Evolutionary conservation across 352 stramenopile genomes (phyloP).

Genomic region (Phytophthora chlamydospora): DNA sequence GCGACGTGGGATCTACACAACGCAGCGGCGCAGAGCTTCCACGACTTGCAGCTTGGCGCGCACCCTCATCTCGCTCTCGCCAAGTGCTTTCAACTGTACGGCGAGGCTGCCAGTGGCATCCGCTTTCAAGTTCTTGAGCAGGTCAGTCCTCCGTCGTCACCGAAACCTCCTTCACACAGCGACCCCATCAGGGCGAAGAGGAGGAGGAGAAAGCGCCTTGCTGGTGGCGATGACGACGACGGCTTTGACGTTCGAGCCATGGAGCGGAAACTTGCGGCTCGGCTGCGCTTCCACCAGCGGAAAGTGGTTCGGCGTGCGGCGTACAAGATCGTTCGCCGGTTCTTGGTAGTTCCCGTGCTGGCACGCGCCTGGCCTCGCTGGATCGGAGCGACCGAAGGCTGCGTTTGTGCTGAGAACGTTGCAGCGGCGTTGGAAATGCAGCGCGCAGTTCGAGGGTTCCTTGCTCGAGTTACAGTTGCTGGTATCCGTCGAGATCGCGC

Average conservation of each 20-base stretch:
- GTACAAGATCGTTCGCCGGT: slow-evolving; percentile 42
- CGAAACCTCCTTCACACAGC: slow-evolving; percentile 1
- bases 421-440: slow-evolving; percentile 53
- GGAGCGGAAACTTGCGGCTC: slow-evolving; percentile 47
- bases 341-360: slow-evolving; percentile 46
- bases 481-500: slow-evolving; percentile 35
- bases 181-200: slow-evolving; percentile 14
- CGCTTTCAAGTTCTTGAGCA: slow-evolving; percentile 65
- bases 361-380: slow-evolving; percentile 43
- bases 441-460: slow-evolving; percentile 34
- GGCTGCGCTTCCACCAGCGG: slow-evolving; percentile 45
- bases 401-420: slow-evolving; percentile 28
- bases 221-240: slow-evolving; percentile 8
- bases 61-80: slow-evolving; percentile 57
- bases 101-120: slow-evolving; percentile 44
- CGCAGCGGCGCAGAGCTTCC: slow-evolving; percentile 51
- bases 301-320: slow-evolving; percentile 37
- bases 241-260: slow-evolving; percentile 63
- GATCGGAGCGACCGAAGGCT: slow-evolving; percentile 12
- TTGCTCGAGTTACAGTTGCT: slow-evolving; percentile 16
- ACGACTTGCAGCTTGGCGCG: slow-evolving; percentile 44
- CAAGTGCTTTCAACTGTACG: slow-evolving; percentile 53
- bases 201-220: slow-evolving; percentile 12
- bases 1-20: slow-evolving; percentile 80
- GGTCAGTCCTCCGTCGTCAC: slow-evolving; percentile 28